These are phyloP conservation scores for Lentinula sp. DNA, from an alignment of 768 basidiomycete genomes.

Conservation along the genomic window DNA sequence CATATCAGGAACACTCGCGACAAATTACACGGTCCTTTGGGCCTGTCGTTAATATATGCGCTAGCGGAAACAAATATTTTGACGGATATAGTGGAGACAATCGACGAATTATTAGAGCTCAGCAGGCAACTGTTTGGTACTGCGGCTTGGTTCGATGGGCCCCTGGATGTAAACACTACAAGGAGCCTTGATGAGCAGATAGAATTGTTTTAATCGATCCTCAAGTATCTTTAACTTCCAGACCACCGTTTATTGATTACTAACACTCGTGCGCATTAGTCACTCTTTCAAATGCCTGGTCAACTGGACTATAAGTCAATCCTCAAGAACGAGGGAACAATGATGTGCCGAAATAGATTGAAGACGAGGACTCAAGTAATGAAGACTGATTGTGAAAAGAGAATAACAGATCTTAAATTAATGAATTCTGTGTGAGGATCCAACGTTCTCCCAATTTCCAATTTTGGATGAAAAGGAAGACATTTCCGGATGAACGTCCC, in stretches of 20 bases:
- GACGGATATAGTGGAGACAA: slow-evolving; percentile 32
- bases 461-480: too few species aligned
- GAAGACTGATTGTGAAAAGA: too few species aligned
- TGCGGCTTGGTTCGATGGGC: slow-evolving; percentile 31
- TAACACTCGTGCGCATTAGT: too few species aligned
- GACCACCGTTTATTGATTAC: too few species aligned
- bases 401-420: too few species aligned
- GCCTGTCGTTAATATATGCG: slow-evolving; percentile 32
- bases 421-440: too few species aligned
- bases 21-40: slow-evolving; percentile 20
- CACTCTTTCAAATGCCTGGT: too few species aligned
- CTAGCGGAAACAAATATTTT: slow-evolving; percentile 38
- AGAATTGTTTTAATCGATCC: not conserved
- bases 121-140: slow-evolving; percentile 39
- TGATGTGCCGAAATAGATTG: too few species aligned
- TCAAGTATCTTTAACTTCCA: not conserved
- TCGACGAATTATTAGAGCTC: slow-evolving; percentile 34
- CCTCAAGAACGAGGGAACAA: too few species aligned
- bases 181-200: not conserved
- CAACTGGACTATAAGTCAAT: too few species aligned
- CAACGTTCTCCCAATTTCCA: too few species aligned
- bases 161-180: not conserved
- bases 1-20: slow-evolving; percentile 18
- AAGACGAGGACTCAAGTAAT: too few species aligned
- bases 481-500: slow-evolving; percentile 18